Evolutionary conservation across 23 red algal genomes (phyloP), one percentile per base, ranked within the genome.

Genomic region (Gracilariopsis chorda): DNA sequence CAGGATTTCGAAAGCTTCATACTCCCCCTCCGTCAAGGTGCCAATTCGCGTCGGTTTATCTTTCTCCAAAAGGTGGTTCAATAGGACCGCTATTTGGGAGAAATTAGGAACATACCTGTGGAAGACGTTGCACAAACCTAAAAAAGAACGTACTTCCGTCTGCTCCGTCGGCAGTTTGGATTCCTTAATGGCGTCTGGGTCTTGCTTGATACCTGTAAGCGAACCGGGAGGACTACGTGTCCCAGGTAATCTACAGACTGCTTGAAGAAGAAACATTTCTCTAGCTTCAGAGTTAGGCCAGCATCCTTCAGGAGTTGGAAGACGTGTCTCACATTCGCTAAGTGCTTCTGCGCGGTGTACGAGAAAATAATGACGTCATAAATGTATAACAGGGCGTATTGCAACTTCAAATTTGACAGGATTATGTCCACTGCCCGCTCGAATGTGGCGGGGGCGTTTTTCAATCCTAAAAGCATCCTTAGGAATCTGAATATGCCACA

Each of bases 21-120:
- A n/a, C n/a, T n/a, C n/a, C n/a, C n/a, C n/a, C n/a, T n/a, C n/a
- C n/a, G n/a, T n/a, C n/a, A n/a, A n/a, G n/a, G n/a, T n/a, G n/a
- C n/a, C n/a, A n/a, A n/a, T n/a, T n/a, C n/a, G n/a, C n/a, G 49
- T 14, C 93, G 84, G 49, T 55, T 55, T 55, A n/a, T 14, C 49
- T 55, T 55, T 55, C 49, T 55, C n/a, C 49, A n/a, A n/a, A n/a
- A n/a, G n/a, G n/a, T 55, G 14, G n/a, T 55, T 55, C 16, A 55
- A n/a, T 14, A 55, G 49, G n/a, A n/a, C 49, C 49, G 14, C 49
- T 14, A 55, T n/a, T 14, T n/a, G 49, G 49, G 49, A 14, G 49
- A 55, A 55, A n/a, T 55, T 55, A 14, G 49, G 49, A 16, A 55
- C 49, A n/a, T 16, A 55, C 14, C 49, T 14, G 14, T n/a, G 14